Base-by-base conservation (phyloP, 192 early-diverging fungal genomes). In the Rhizoclosmatium sp. region DNA sequence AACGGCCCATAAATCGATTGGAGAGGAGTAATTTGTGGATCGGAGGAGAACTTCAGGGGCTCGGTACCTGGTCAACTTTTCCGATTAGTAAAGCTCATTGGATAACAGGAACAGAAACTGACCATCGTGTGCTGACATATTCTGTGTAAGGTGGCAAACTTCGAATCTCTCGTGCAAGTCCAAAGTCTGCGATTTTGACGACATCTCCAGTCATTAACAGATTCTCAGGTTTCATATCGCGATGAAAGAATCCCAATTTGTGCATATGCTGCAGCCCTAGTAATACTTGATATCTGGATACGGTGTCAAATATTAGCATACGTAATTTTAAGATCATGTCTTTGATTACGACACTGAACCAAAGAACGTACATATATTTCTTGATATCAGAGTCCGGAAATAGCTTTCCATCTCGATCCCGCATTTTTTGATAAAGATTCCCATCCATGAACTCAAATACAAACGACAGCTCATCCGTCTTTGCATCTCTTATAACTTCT, bases 121-220 rank as follows among this genome's bases (percentile, higher is more conserved):
- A 96, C 98, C 98, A 99, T 80, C 98, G 88, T 7, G 98, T 99
- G 86, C 94, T 95, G 66, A 99, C 96, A 85, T 99, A 99, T 78
- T 96, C 95, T 41, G 98, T 98, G 75, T 96, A 95, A 47, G 98
- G 97, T 1, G 94, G 93, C 51, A 91, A 88, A 82, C 90, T 93
- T 73, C 95, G 91, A 75, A 96, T 91, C 76, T 98, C 95, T 59
- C 95, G 87, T 51, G 97, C 96, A 31, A 99, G 85, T 7, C 98
- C 97, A 89, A 99, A 96, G 83, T 99, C 98, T 19, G 95, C 97
- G 72, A 99, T 93, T 86, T 98, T 99, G 49, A 89, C 80, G 10
- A 75, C 75, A 31, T 88, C 85, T 47, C 81, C 78, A 3, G 83
- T 81, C 40, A 97, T 89, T 3, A 99, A 84, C 14, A 99, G 85